These are phyloP conservation scores for Alternaria arborescens DNA, from an alignment of 2,329 filamentous ascomycete genomes.

Conservation along the genomic window DNA sequence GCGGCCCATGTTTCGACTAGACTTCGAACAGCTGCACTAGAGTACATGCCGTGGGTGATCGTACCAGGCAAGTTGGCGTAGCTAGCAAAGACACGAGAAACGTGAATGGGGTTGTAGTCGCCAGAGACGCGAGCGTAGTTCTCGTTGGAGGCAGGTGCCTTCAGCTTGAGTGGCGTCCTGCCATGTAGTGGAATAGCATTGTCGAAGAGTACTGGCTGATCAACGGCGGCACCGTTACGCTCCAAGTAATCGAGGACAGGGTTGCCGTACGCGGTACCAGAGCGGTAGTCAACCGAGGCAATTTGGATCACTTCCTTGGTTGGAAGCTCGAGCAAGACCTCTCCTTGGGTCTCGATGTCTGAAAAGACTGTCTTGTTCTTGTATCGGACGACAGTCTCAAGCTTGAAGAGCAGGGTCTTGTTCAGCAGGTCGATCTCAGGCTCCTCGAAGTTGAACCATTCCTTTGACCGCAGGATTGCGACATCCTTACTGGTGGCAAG, in stretches of 20 bases:
- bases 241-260: slow-evolving; percentile 96
- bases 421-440: slow-evolving; percentile 86
- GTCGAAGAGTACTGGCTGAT: slow-evolving; percentile 96
- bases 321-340: slow-evolving; percentile 91
- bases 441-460: slow-evolving; percentile 94
- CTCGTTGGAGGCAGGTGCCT: slow-evolving; percentile 95
- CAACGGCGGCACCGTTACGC: slow-evolving; percentile 88
- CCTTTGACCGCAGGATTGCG: slow-evolving; percentile 92
- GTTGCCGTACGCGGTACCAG: slow-evolving; percentile 90
- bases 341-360: slow-evolving; percentile 88
- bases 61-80: slow-evolving; percentile 96
- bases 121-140: slow-evolving; percentile 97
- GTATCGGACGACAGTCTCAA: slow-evolving; percentile 89
- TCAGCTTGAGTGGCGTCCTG: slow-evolving; percentile 85
- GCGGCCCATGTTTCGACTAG: slow-evolving; percentile 98
- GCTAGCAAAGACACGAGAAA: slow-evolving; percentile 93
- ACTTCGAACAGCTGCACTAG: slow-evolving; percentile 93
- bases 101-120: slow-evolving; percentile 98
- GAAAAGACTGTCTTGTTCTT: slow-evolving; percentile 95
- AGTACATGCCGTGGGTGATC: slow-evolving; percentile 99
- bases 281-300: slow-evolving; percentile 95
- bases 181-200: slow-evolving; percentile 95
- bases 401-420: slow-evolving; percentile 94
- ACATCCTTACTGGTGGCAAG: slow-evolving; percentile 89
- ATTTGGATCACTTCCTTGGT: slow-evolving; percentile 98